Conservation (phyloP, 495 filamentous ascomycete genomes). For the Cercophora samala region DNA sequence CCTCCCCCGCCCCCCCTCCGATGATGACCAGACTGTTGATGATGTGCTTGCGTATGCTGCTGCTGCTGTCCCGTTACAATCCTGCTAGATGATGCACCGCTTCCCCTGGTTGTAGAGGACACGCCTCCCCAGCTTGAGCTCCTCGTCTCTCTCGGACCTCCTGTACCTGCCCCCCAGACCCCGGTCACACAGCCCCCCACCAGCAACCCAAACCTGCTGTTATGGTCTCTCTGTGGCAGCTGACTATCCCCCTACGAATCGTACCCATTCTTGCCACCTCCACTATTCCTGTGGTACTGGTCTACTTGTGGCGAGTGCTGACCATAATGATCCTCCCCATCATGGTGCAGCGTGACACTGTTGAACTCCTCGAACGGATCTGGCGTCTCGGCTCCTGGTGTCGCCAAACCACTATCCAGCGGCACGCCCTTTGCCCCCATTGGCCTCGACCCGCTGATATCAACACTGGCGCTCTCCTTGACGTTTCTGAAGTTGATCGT, state of each 20-base stretch:
- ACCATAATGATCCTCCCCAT: constrained; percentile 65
- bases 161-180: not conserved
- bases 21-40: not conserved
- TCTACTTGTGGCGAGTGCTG: constrained; percentile 4
- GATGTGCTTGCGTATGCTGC: not conserved
- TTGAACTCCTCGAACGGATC: constrained; percentile 99
- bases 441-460: constrained; percentile 67
- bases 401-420: constrained; percentile 77
- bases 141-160: not conserved
- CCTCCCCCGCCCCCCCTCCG: not conserved
- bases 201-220: constrained; percentile 3
- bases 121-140: not conserved
- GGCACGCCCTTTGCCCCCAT: constrained; percentile 64
- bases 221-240: not conserved
- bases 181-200: not conserved
- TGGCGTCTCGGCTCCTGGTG: constrained; percentile 76
- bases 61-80: not conserved
- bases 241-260: constrained; percentile 22
- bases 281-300: constrained; percentile 23
- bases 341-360: constrained; percentile 95
- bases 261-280: constrained; percentile 21
- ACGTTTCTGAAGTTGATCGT: constrained; percentile 96
- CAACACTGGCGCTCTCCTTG: constrained; percentile 93
- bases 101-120: not conserved
- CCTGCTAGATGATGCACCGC: not conserved